Evolutionary conservation across 768 basidiomycete species (phyloP).

Genomic region (Tulasnella sp.): DNA sequence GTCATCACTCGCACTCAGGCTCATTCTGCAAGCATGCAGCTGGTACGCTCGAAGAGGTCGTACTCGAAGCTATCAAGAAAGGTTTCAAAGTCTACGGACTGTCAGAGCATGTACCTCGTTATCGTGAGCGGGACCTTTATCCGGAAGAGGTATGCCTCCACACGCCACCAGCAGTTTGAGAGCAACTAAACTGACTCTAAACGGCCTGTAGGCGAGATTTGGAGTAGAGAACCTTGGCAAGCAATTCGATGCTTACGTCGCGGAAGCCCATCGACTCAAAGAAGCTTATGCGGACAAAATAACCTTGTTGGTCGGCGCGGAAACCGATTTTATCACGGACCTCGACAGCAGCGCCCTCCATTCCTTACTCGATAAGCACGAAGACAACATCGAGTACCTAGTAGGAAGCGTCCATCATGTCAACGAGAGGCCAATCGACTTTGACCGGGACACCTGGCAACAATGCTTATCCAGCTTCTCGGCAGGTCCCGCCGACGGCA

Average conservation of each 20-base stretch:
- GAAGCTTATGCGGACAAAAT: conserved; percentile 63
- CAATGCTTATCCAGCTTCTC: conserved; percentile 55
- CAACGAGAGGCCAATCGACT: conserved; percentile 86
- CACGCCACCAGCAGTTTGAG: conserved; percentile 33
- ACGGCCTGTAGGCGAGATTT: background rate
- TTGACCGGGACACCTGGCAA: conserved; percentile 73
- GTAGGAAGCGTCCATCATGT: conserved; percentile 96
- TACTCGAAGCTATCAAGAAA: conserved; percentile 74
- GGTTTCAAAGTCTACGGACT: conserved; percentile 83
- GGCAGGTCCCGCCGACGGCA: conserved; percentile 21
- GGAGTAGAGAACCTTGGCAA: conserved; percentile 49
- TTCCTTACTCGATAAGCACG: conserved; percentile 54
- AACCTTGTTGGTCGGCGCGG: conserved; percentile 81
- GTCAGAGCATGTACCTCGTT: conserved; percentile 92
- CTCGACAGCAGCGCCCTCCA: conserved; percentile 65
- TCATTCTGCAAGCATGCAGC: conserved; percentile 91
- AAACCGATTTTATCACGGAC: conserved; percentile 85
- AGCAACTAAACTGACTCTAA: conserved; percentile 15
- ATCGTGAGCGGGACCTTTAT: conserved; percentile 78
- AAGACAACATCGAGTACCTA: conserved; percentile 73
- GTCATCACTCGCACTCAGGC: conserved; percentile 88
- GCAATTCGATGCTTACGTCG: conserved; percentile 75
- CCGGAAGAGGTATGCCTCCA: conserved; percentile 82
- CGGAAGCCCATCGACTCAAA: conserved; percentile 80
- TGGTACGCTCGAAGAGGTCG: conserved; percentile 79